phyloP scores from a whole-genome alignment of 768 basidiomycete genomes.

The Arthromyces matolae region DNA sequence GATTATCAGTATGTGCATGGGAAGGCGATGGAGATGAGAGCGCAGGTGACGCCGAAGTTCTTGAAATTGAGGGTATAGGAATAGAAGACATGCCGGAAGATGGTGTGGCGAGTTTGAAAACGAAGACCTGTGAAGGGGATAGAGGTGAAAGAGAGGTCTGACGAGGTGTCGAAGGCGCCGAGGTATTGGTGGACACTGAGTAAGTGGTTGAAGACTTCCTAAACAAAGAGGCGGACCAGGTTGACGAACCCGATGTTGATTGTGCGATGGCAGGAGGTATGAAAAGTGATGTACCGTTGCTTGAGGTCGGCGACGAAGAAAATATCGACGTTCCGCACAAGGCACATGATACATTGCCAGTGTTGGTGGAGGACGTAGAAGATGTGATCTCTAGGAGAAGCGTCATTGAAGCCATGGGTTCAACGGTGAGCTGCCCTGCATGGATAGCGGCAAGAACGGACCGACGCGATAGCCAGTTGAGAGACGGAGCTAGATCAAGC shows the following conservation, averaged over 20 bases:
- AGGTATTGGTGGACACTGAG: slow-evolving; percentile 26
- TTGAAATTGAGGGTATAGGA: slow-evolving; percentile 26
- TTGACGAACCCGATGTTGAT: slow-evolving; percentile 29
- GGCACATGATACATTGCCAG: slow-evolving; percentile 65
- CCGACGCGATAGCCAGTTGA: slow-evolving; percentile 91
- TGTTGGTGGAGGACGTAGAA: slow-evolving; percentile 41
- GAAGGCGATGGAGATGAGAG: slow-evolving; percentile 24
- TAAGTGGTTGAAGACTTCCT: slow-evolving; percentile 40
- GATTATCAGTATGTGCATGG: slow-evolving; percentile 27
- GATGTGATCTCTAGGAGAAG: slow-evolving; percentile 56
- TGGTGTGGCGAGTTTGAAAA: slow-evolving; percentile 60
- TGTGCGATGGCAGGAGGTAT: slow-evolving; percentile 31
- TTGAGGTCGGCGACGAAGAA: slow-evolving; percentile 28
- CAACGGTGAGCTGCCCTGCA: slow-evolving; percentile 81
- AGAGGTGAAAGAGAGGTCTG: slow-evolving; percentile 22
- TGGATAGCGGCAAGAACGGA: slow-evolving; percentile 83
- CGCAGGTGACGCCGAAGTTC: slow-evolving; percentile 17
- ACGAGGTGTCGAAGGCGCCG: slow-evolving; percentile 25
- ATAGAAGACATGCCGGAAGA: slow-evolving; percentile 30
- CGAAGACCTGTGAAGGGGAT: slow-evolving; percentile 50
- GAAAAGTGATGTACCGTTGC: slow-evolving; percentile 22
- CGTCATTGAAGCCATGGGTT: slow-evolving; percentile 67
- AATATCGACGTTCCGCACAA: slow-evolving; percentile 69
- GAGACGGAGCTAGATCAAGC: slow-evolving; percentile 87
- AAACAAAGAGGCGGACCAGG: slow-evolving; percentile 59